Percentiles rank a stretch among this genome's conserved stretches.
These are phyloP conservation scores for Macrotyloma uniflorum DNA, from an alignment of 306 rosid genomes.

Conservation along the genomic window DNA sequence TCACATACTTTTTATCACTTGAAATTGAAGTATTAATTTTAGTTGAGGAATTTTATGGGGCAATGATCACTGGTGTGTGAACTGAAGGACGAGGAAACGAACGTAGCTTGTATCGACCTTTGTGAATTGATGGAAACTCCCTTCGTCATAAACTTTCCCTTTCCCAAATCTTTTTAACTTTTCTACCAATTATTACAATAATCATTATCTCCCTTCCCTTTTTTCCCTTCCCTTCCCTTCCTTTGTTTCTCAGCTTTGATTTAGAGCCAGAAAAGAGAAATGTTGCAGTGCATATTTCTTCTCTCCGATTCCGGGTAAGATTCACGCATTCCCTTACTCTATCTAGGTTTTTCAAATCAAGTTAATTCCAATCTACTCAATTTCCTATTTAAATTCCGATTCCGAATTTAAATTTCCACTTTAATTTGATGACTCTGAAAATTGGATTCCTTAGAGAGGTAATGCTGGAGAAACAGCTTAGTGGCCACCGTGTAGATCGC, in stretches of 20 bases:
- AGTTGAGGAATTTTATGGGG: background rate
- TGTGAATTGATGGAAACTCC: background rate
- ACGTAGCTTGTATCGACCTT: background rate
- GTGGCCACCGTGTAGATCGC: constrained; percentile 97
- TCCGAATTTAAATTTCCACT: background rate
- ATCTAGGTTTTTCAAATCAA: background rate
- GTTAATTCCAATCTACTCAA: background rate
- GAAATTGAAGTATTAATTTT: background rate
- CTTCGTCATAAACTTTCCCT: background rate
- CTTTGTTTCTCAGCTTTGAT: background rate
- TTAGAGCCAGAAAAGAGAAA: constrained; percentile 23
- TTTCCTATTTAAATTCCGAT: no score
- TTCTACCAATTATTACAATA: background rate
- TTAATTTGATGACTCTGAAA: constrained; percentile 1
- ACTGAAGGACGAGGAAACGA: constrained; percentile 6
- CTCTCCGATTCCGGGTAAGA: constrained; percentile 93
- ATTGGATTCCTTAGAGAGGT: constrained; percentile 68
- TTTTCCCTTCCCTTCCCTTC: background rate
- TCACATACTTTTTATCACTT: no score
- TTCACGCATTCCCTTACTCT: background rate
- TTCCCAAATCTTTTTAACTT: background rate
- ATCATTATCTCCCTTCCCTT: background rate
- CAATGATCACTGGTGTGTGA: background rate
- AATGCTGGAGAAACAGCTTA: constrained; percentile 93
- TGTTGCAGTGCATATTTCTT: constrained; percentile 98